phyloP scores from a whole-genome alignment of 805 yeast genomes.

The Sugiyamaella mastotermitis region DNA sequence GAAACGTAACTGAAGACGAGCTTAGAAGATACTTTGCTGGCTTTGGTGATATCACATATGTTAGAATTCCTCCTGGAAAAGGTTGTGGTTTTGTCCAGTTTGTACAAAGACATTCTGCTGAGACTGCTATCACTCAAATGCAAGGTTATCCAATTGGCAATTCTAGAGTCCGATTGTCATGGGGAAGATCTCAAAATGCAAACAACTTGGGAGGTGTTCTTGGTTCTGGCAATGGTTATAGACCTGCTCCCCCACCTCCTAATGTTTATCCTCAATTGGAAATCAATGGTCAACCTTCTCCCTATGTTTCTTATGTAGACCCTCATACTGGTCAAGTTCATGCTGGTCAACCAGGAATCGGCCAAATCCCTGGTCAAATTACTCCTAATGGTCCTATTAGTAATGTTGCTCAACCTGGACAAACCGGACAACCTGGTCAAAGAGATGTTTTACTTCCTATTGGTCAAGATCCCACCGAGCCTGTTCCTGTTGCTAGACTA shows the following conservation, averaged over 20 bases:
- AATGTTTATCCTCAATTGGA: constrained; percentile 30
- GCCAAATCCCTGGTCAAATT: constrained; percentile 1
- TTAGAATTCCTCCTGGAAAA: constrained; percentile 65
- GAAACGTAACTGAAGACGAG: constrained; percentile 50
- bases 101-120: constrained; percentile 73
- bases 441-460: constrained; percentile 14
- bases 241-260: constrained; percentile 31
- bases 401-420: not conserved
- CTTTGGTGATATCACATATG: constrained; percentile 62
- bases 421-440: not conserved
- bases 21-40: constrained; percentile 54
- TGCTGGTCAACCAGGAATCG: constrained; percentile 10
- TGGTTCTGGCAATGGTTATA: constrained; percentile 21
- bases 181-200: constrained; percentile 64
- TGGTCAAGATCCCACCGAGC: constrained; percentile 31
- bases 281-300: constrained; percentile 29
- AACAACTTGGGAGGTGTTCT: constrained; percentile 3
- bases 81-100: constrained; percentile 88
- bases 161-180: constrained; percentile 72
- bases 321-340: constrained; percentile 24
- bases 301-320: constrained; percentile 29
- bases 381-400: constrained; percentile 4
- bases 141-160: constrained; percentile 87
- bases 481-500: constrained; percentile 36
- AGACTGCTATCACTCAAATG: constrained; percentile 77